Evolutionary conservation across 1,284 basidiomycete species (phyloP).

Genomic region (Malassezia furfur): DNA sequence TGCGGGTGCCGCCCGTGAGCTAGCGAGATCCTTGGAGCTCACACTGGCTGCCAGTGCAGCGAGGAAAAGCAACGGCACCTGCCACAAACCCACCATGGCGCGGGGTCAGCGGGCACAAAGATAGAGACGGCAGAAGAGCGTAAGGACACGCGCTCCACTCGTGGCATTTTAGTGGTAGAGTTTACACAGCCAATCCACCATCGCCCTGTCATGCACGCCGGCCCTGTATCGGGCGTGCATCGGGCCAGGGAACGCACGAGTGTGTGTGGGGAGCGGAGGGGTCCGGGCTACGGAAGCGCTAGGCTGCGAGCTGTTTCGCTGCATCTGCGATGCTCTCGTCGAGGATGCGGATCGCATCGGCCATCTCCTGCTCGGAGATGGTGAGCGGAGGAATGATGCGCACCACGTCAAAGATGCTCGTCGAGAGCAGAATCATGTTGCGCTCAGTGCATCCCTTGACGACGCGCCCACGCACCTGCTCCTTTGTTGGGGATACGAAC

Average conservation of each 20-base stretch:
- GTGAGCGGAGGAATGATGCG: conserved; percentile 43
- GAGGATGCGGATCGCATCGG: conserved; percentile 32
- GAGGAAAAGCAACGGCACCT: neutral
- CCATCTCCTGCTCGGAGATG: conserved; percentile 32
- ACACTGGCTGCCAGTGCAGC: neutral
- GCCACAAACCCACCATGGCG: neutral
- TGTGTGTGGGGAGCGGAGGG: no score
- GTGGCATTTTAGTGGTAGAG: neutral
- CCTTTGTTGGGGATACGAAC: conserved; percentile 19
- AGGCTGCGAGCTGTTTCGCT: neutral
- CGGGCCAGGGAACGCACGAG: no score
- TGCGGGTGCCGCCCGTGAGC: neutral
- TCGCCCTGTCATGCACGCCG: no score
- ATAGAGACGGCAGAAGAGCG: neutral
- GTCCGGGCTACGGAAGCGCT: neutral
- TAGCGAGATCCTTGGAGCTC: neutral
- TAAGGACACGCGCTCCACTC: no score
- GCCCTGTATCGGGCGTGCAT: no score
- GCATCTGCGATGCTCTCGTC: conserved; percentile 13
- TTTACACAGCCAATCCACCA: neutral
- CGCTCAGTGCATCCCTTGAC: conserved; percentile 32
- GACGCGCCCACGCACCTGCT: conserved; percentile 30
- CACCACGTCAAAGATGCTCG: conserved; percentile 38
- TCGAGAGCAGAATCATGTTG: conserved; percentile 40
- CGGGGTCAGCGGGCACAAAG: neutral